Evolutionary conservation across 352 stramenopile species (phyloP), one percentile per base, ranked within the genome.

Genomic region (Globisporangium echinulatum): DNA sequence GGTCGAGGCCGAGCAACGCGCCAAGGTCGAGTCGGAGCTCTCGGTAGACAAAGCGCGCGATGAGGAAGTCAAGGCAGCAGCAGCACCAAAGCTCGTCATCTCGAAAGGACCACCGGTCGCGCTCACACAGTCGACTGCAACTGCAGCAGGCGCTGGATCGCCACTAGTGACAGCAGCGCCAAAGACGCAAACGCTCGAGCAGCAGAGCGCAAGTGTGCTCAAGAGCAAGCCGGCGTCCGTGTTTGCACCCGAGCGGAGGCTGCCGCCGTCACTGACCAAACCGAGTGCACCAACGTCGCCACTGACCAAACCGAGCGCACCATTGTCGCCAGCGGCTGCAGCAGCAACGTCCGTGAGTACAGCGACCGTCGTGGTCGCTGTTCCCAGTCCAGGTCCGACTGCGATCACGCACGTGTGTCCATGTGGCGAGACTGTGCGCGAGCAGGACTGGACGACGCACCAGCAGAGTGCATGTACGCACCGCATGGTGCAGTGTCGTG

Each of bases 401-500:
- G 40, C 42, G 42, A 47, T 47, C 7, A 62, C 55, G 19, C 69
- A 67, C 15, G 44, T 72, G 43, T 89, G 76, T 50, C 62, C 69
- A 9, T 89, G 79, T 38, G 77, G 77, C 10, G 66, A 79, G 15
- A 69, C 19, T 0, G 50, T 86, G 1, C 58, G 56, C 13, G 54
- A 58, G 6, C 66, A 65, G 14, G 61, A 68, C 36, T 71, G 73
- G 64, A 52, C 52, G 3, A 53, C 66, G 10, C 79, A 89, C 52
- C 58, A 70, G 13, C 51, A 66, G 14, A 44, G 59, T 4, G 52
- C 62, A 1, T 85, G 76, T 40, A 73, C 75, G 43, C 66, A 82
- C 33, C 71, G 75, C 7, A 59, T 72, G 4, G 74, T 87, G 7
- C 57, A 69, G 33, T 89, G 79, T 50, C 73, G 79, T 19, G 71